These are phyloP conservation scores for Ascochyta viciae-villosae DNA, from an alignment of 2,329 filamentous ascomycete genomes.

Conservation along the genomic window DNA sequence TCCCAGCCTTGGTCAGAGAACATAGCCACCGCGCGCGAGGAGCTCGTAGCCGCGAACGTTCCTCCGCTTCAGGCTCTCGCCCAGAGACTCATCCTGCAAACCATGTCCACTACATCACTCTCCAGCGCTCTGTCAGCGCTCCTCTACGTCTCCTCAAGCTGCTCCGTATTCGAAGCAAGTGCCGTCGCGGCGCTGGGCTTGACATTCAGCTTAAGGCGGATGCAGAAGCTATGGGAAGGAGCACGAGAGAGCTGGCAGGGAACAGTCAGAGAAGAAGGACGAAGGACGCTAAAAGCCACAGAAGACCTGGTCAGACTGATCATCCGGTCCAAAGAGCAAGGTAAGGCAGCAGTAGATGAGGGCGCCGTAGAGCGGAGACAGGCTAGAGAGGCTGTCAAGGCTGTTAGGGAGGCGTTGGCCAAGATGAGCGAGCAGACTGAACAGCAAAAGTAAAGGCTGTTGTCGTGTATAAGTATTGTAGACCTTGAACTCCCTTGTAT, in stretches of 20 bases:
- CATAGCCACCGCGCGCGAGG: slow-evolving; percentile 72
- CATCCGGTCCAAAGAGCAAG: slow-evolving; percentile 54
- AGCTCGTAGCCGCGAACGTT: slow-evolving; percentile 51
- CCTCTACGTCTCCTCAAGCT: slow-evolving; percentile 61
- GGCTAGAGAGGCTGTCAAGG: slow-evolving; percentile 55
- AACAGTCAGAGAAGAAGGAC: slow-evolving; percentile 63
- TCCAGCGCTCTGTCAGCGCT: slow-evolving; percentile 62
- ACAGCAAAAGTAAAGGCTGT: not conserved
- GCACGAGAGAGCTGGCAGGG: slow-evolving; percentile 61
- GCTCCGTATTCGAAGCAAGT: slow-evolving; percentile 63
- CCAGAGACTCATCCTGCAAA: slow-evolving; percentile 69
- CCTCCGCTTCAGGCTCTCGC: slow-evolving; percentile 55
- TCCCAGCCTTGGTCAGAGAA: slow-evolving; percentile 72
- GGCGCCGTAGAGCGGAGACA: slow-evolving; percentile 49
- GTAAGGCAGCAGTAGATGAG: slow-evolving; percentile 36
- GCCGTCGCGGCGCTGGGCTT: slow-evolving; percentile 66
- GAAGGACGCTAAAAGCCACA: slow-evolving; percentile 61
- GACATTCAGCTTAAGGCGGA: slow-evolving; percentile 62
- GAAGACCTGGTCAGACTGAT: slow-evolving; percentile 59
- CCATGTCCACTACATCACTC: slow-evolving; percentile 72
- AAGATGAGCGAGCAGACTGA: slow-evolving; percentile 24
- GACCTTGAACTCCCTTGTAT: too few relatives aligned
- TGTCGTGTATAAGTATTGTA: slow-evolving; percentile 1
- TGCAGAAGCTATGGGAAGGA: slow-evolving; percentile 66
- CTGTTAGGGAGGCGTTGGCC: slow-evolving; percentile 56